Base-by-base conservation (phyloP, 2,329 filamentous ascomycete genomes). In the Gyromitra esculenta region DNA sequence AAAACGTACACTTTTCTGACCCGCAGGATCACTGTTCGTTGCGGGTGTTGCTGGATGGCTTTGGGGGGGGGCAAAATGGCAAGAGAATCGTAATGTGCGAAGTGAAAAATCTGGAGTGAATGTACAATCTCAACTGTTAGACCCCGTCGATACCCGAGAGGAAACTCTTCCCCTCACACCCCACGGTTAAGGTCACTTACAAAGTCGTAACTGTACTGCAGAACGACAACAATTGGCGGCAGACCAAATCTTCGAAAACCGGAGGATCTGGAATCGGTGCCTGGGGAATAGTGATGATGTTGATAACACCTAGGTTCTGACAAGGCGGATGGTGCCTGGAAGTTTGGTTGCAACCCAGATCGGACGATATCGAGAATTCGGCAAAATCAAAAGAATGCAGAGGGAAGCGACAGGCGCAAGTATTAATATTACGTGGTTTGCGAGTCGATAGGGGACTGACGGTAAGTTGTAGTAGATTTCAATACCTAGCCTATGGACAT, bases 271-370 rank as follows among this genome's bases (percentile, higher is more conserved):
- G 71, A 70, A 70, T 69, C 64, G 71, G 75, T 77, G 65, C 71
- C 75, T 75, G 71, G 71, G 64, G 71, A 35, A 60, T 21, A 77
- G 67, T 52, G 75, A 74, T 77, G 75, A 77, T 77, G 59, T 66
- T 64, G 75, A 70, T 69, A 77, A 64, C 70, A 65, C 72, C 65
- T 75, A 74, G 65, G 75, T 77, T 69, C 65, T 74, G 63, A 75
- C 52, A 64, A 77, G 71, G 70, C 50, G 57, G 75, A 75, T 70
- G 75, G 75, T 77, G 75, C 75, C 75, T 74, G 75, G 66, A 77
- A 77, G 71, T 67, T 31, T 77, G 75, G 75, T 77, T 77, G 70
- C 75, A 75, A 75, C 70, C 71, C 71, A 77, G 75, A 77, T 77
- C 71, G 57, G 75, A 77, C 74, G 74, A 76, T 76, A 74, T 76